Conservation (phyloP, 768 basidiomycete species). For the Ephemerocybe angulata region DNA sequence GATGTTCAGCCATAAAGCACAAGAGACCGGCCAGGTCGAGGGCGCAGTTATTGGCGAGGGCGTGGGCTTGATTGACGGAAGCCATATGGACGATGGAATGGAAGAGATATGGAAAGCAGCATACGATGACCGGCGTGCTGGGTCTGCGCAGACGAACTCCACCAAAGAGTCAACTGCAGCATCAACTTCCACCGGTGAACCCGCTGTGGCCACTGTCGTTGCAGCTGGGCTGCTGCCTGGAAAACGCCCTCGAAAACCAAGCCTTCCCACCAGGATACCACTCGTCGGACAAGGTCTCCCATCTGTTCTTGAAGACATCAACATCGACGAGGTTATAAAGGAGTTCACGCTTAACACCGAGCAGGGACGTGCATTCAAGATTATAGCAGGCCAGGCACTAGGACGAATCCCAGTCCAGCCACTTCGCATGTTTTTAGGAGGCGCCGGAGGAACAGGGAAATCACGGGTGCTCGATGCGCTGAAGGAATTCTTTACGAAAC, state of each 20-base stretch:
- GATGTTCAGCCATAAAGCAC: background rate
- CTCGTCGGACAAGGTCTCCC: no score
- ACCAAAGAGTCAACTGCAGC: no score
- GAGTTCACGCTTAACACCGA: constrained; percentile 28
- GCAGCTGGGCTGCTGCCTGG: no score
- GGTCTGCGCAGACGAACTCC: no score
- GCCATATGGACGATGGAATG: constrained; percentile 17
- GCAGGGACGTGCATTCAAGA: background rate
- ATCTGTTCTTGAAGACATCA: constrained; percentile 8
- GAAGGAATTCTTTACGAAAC: constrained; percentile 24
- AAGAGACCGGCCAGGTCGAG: background rate
- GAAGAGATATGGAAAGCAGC: no score
- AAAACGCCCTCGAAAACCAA: no score
- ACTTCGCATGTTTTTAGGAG: constrained; percentile 33
- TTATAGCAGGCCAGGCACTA: constrained; percentile 22
- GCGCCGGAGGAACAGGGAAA: constrained; percentile 43
- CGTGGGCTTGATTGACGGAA: background rate
- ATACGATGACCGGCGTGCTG: no score
- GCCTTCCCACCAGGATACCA: no score
- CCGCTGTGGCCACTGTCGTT: no score
- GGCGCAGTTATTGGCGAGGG: background rate
- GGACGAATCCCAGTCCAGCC: constrained; percentile 28
- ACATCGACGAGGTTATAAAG: constrained; percentile 15
- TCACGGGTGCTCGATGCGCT: constrained; percentile 35
- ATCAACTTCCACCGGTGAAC: no score